Evolutionary conservation across 202 grass and related monocot genomes (phyloP).

Genomic region (Hordeum pubiflorum): DNA sequence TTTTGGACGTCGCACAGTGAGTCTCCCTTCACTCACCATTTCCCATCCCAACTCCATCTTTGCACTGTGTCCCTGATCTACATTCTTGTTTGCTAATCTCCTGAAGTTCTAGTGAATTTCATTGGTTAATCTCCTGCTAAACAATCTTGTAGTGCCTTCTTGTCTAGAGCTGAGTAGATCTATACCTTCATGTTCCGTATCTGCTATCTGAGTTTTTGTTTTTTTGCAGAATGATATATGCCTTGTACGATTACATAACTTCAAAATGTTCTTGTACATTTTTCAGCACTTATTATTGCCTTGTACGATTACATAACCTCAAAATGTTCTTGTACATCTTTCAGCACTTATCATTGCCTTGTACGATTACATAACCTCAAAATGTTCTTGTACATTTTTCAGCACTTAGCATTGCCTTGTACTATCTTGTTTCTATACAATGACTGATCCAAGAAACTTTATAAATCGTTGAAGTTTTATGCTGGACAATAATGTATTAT

Average conservation of each 20-base stretch:
- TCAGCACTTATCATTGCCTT: background rate
- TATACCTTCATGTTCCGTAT: background rate
- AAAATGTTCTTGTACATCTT: background rate
- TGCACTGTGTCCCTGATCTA: background rate
- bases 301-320: background rate
- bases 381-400: background rate
- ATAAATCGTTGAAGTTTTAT: background rate
- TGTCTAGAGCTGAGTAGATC: background rate
- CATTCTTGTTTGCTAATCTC: too few relatives aligned
- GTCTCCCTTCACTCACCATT: background rate
- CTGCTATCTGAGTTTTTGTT: background rate
- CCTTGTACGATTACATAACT: background rate
- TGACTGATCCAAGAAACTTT: background rate
- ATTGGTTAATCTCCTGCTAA: background rate
- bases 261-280: background rate
- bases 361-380: background rate
- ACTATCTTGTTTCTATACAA: background rate
- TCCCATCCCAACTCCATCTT: background rate
- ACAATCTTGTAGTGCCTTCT: background rate
- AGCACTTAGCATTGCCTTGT: background rate
- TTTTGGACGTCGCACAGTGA: background rate
- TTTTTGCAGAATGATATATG: too few relatives aligned
- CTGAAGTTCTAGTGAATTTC: background rate
- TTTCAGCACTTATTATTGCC: background rate
- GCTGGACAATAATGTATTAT: background rate